These are phyloP conservation scores for Sesbania bispinosa DNA, from an alignment of 306 rosid genomes.

Conservation along the genomic window DNA sequence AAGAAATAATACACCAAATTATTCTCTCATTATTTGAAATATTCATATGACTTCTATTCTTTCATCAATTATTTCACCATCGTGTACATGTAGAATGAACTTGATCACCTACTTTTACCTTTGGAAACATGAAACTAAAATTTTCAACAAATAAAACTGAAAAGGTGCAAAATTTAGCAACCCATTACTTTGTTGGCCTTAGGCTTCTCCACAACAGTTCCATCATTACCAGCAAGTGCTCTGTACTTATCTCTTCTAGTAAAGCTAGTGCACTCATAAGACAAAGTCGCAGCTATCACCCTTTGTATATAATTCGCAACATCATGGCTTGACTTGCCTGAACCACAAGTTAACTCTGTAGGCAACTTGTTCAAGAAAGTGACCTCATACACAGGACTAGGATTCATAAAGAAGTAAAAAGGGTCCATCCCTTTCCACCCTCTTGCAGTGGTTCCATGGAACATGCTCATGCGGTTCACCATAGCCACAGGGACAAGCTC, in stretches of 20 bases:
- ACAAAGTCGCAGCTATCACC: slow-evolving; percentile 61
- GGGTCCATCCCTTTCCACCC: slow-evolving; percentile 98
- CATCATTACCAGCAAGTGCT: slow-evolving; percentile 86
- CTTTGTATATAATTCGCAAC: slow-evolving; percentile 88
- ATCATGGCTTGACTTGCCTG: slow-evolving; percentile 69
- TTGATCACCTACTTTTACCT: not conserved
- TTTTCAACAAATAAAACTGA: too few relatives aligned
- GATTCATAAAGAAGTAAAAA: slow-evolving; percentile 89
- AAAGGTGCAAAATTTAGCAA: slow-evolving; percentile 26
- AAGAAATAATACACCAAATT: too few relatives aligned
- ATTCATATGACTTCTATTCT: too few relatives aligned
- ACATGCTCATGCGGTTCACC: slow-evolving; percentile 85
- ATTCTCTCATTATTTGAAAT: too few relatives aligned
- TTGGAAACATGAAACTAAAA: too few relatives aligned
- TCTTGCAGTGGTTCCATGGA: slow-evolving; percentile 88
- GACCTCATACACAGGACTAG: slow-evolving; percentile 75
- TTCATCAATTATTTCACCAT: not conserved
- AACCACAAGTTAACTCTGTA: slow-evolving; percentile 48
- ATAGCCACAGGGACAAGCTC: slow-evolving; percentile 88
- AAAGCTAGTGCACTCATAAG: slow-evolving; percentile 71
- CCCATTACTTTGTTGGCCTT: slow-evolving; percentile 55
- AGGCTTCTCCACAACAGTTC: slow-evolving; percentile 47
- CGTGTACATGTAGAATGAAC: not conserved
- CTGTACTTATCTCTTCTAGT: slow-evolving; percentile 76
- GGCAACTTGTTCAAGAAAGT: slow-evolving; percentile 71